These are phyloP conservation scores for Malbranchea zuffiana DNA, from an alignment of 2,329 filamentous ascomycete genomes.

Conservation along the genomic window DNA sequence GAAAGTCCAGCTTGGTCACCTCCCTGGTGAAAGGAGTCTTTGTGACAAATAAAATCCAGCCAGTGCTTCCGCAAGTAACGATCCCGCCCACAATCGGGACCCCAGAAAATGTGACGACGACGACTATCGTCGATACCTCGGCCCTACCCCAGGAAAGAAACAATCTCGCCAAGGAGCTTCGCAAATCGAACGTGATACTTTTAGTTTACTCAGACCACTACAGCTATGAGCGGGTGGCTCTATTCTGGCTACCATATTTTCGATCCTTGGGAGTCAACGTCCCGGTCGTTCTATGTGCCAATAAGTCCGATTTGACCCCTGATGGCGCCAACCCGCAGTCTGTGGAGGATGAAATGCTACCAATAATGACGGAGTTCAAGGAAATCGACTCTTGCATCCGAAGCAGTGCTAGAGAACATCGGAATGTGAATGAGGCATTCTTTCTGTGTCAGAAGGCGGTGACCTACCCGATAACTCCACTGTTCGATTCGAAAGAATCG, in stretches of 20 bases:
- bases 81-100: slow-evolving; percentile 88
- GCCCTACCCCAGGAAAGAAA: slow-evolving; percentile 87
- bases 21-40: slow-evolving; percentile 96
- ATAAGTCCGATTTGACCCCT: slow-evolving; percentile 81
- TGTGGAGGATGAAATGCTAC: slow-evolving; percentile 93
- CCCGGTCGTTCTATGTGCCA: slow-evolving; percentile 89
- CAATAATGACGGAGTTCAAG: slow-evolving; percentile 96
- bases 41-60: slow-evolving; percentile 87
- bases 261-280: slow-evolving; percentile 97
- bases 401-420: slow-evolving; percentile 80
- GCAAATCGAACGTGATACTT: slow-evolving; percentile 92
- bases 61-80: slow-evolving; percentile 87
- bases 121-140: slow-evolving; percentile 85
- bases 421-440: slow-evolving; percentile 92
- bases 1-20: slow-evolving; percentile 86
- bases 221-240: slow-evolving; percentile 90
- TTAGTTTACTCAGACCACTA: slow-evolving; percentile 98
- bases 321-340: slow-evolving; percentile 71
- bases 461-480: slow-evolving; percentile 87
- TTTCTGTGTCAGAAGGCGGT: slow-evolving; percentile 98
- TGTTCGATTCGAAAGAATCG: slow-evolving; percentile 92
- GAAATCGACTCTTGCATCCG: slow-evolving; percentile 98
- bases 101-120: slow-evolving; percentile 92
- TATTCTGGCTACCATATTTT: slow-evolving; percentile 99
- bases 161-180: slow-evolving; percentile 81